Evolutionary conservation across 345 rosid genomes (phyloP).

Genomic region (Eutrema yunnanense): DNA sequence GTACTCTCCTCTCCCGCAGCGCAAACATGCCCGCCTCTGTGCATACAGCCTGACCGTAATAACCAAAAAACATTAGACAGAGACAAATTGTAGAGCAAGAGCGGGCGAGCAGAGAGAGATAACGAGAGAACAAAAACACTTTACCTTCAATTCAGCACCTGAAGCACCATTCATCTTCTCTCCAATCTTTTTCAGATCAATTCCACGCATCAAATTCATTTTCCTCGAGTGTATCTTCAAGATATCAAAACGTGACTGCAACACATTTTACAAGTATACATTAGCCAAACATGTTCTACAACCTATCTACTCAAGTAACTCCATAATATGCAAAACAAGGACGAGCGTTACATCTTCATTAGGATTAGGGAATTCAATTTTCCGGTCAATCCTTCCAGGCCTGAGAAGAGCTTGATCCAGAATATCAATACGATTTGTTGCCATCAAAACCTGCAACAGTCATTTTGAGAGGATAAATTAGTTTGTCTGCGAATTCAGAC

Average conservation of each 20-base stretch:
- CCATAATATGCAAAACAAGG: not conserved
- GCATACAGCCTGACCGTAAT: constrained; percentile 76
- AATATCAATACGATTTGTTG: constrained; percentile 95
- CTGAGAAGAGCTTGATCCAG: constrained; percentile 98
- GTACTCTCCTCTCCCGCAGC: constrained; percentile 91
- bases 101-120: not conserved
- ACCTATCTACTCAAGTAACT: not conserved
- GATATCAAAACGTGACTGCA: constrained; percentile 90
- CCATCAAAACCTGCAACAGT: constrained; percentile 82
- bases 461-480: not conserved
- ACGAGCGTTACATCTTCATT: constrained; percentile 63
- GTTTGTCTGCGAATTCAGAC: not conserved
- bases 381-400: constrained; percentile 97
- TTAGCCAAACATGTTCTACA: not conserved
- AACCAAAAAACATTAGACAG: not conserved
- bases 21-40: constrained; percentile 99
- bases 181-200: constrained; percentile 95
- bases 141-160: constrained; percentile 98
- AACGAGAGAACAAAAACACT: not conserved
- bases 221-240: constrained; percentile 94
- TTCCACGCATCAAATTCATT: constrained; percentile 98
- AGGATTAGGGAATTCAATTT: constrained; percentile 97
- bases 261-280: constrained; percentile 7
- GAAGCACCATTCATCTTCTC: constrained; percentile 99
- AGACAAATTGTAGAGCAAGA: not conserved